Conservation (phyloP, 345 rosid genomes). For the Moringa oleifera region DNA sequence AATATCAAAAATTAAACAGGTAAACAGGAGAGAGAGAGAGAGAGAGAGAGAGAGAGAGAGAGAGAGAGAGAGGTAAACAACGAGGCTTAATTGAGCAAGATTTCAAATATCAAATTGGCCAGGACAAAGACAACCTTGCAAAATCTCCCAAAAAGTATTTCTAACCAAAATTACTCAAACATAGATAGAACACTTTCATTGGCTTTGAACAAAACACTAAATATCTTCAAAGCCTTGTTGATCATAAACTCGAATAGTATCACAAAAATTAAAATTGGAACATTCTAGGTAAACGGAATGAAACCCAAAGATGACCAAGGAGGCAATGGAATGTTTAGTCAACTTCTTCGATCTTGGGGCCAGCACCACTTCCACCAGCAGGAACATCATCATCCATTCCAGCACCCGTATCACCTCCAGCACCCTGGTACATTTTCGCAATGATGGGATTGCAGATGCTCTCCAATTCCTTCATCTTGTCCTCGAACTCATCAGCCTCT, state of each 20-base stretch:
- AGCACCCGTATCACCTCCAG: slow-evolving; percentile 47
- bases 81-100: too few species aligned
- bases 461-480: slow-evolving; percentile 88
- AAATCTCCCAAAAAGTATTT: too few species aligned
- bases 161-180: too few species aligned
- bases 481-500: slow-evolving; percentile 68
- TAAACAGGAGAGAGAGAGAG: too few species aligned
- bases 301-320: neutral
- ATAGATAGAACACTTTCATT: too few species aligned
- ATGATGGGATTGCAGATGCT: slow-evolving; percentile 79
- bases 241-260: slow-evolving; percentile 8
- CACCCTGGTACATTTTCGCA: slow-evolving; percentile 76
- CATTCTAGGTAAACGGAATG: neutral
- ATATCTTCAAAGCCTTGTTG: slow-evolving; percentile 5
- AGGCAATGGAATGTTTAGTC: slow-evolving; percentile 21
- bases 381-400: slow-evolving; percentile 42
- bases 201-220: neutral
- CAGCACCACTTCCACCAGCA: slow-evolving; percentile 43
- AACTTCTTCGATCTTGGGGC: slow-evolving; percentile 61
- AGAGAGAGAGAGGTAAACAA: too few species aligned
- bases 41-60: too few species aligned
- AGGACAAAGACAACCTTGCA: too few species aligned
- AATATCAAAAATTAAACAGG: too few species aligned
- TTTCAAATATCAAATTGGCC: too few species aligned
- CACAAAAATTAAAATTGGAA: neutral